Evolutionary conservation across 257 asterid species (phyloP).

Genomic region (Solanum phureja): DNA sequence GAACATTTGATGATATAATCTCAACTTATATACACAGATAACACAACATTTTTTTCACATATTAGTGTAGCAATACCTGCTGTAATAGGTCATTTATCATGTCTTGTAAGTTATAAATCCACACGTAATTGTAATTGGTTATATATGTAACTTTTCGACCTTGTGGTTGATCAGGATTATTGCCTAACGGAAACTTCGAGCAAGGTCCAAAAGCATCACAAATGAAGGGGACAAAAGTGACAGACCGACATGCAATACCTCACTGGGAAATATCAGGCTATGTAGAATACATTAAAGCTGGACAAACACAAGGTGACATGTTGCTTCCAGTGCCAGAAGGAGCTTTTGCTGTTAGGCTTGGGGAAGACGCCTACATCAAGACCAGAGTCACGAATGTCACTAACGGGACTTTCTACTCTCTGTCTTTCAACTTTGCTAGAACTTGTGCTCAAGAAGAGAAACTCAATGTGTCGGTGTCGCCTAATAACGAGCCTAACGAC

Average conservation of each 20-base stretch:
- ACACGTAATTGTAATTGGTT: not conserved
- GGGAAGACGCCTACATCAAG: slow-evolving; percentile 68
- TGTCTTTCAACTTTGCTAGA: slow-evolving; percentile 60
- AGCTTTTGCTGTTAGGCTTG: slow-evolving; percentile 63
- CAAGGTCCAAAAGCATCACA: slow-evolving; percentile 49
- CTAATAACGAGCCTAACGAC: slow-evolving; percentile 28
- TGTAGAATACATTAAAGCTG: slow-evolving; percentile 75
- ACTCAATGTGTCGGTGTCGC: slow-evolving; percentile 40
- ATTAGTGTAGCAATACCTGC: not conserved
- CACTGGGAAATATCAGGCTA: slow-evolving; percentile 60
- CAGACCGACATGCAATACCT: slow-evolving; percentile 46
- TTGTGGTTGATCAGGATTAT: slow-evolving; percentile 31
- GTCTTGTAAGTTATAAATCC: not conserved
- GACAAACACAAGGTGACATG: slow-evolving; percentile 85
- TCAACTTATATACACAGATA: not conserved
- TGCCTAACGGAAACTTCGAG: slow-evolving; percentile 81
- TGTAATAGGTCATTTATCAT: not conserved
- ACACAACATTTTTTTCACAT: not conserved
- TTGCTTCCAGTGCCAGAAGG: slow-evolving; percentile 73
- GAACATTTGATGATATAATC: not conserved
- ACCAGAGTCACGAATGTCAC: slow-evolving; percentile 27
- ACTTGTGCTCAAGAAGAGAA: slow-evolving; percentile 77
- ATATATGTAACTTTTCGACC: not conserved
- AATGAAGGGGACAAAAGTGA: slow-evolving; percentile 58
- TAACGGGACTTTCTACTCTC: slow-evolving; percentile 37